Conservation (phyloP, 108 stramenopile genomes). For the Schizochytrium sp. region DNA sequence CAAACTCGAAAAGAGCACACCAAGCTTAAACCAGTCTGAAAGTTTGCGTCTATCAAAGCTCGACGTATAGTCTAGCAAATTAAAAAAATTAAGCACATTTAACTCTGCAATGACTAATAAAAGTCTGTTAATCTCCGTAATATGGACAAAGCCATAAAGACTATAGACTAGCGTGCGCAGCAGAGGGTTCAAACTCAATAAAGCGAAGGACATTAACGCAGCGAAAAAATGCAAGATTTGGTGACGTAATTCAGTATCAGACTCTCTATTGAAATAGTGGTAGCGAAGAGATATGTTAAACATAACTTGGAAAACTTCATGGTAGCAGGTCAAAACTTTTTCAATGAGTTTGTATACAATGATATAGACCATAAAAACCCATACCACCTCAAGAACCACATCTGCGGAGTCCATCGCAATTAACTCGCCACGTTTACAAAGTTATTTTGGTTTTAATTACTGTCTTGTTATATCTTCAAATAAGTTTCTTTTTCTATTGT, state of each 20-base stretch:
- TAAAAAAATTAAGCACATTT: not conserved
- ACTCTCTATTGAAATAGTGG: conserved; percentile 32
- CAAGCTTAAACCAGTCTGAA: too few relatives aligned
- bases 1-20: too few relatives aligned
- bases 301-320: not conserved
- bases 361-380: conserved; percentile 18
- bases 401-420: too few relatives aligned
- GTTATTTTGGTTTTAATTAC: too few relatives aligned
- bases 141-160: not conserved
- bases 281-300: not conserved
- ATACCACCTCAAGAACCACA: not conserved
- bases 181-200: not conserved
- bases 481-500: not conserved
- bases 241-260: not conserved
- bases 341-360: not conserved
- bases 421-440: too few relatives aligned
- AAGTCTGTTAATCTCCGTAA: not conserved
- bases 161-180: not conserved
- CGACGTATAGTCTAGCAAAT: conserved; percentile 16
- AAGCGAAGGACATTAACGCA: not conserved
- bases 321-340: not conserved
- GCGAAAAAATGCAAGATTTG: conserved; percentile 33
- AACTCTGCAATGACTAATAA: not conserved
- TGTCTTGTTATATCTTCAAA: too few relatives aligned
- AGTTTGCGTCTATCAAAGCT: not conserved